These are phyloP conservation scores for Phytophthora europaea DNA, from an alignment of 352 stramenopile genomes.

Conservation along the genomic window DNA sequence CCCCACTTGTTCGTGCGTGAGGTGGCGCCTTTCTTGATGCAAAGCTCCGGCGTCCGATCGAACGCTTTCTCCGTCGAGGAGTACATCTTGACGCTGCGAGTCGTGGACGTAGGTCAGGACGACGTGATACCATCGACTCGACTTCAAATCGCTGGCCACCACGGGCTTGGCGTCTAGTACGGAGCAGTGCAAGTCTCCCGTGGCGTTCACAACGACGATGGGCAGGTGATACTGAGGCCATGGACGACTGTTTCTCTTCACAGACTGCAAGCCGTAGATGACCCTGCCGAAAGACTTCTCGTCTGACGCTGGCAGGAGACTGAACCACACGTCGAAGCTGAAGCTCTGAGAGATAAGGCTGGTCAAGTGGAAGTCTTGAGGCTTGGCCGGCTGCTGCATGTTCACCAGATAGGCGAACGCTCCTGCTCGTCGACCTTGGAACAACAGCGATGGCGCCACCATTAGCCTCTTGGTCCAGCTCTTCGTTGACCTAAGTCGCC, in stretches of 20 bases:
- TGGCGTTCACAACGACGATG: constrained; percentile 34
- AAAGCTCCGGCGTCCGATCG: constrained; percentile 12
- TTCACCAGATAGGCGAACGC: constrained; percentile 12
- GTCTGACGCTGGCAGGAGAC: constrained; percentile 28
- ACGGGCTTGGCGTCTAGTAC: no score
- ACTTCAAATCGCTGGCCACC: constrained; percentile 14
- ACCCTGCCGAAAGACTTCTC: constrained; percentile 31
- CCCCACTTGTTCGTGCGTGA: constrained; percentile 44
- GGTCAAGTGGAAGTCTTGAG: constrained; percentile 5
- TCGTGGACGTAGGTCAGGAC: constrained; percentile 35
- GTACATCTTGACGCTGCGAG: constrained; percentile 30
- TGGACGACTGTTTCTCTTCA: constrained; percentile 3
- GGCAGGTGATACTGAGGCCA: constrained; percentile 42
- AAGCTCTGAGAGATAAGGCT: constrained; percentile 16
- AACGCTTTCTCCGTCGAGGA: constrained; percentile 36
- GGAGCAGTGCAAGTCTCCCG: constrained; percentile 11
- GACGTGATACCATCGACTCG: constrained; percentile 51
- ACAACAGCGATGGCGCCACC: constrained; percentile 16
- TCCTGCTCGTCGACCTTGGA: constrained; percentile 10
- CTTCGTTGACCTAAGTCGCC: neutral
- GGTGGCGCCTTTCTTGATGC: constrained; percentile 21
- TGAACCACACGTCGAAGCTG: constrained; percentile 39
- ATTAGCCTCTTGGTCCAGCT: constrained; percentile 18
- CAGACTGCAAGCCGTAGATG: constrained; percentile 41
- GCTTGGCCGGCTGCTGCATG: neutral